These are phyloP conservation scores for Kwoniella shandongensis DNA, from an alignment of 768 basidiomycete genomes.

Conservation along the genomic window DNA sequence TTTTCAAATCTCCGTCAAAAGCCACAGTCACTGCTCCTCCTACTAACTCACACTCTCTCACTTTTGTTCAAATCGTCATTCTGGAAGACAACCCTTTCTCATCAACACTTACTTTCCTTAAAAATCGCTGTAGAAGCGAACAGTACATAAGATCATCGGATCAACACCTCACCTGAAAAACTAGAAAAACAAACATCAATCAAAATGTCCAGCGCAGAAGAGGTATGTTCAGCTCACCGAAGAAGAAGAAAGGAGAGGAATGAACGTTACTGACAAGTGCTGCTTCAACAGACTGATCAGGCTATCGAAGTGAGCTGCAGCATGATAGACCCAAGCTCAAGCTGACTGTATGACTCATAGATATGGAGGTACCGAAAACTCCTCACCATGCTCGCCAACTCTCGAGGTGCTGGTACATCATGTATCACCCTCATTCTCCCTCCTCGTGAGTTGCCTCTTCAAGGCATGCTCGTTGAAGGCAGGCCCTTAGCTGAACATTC, in stretches of 20 bases:
- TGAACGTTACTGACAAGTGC: conserved; percentile 11
- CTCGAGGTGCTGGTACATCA: conserved; percentile 93
- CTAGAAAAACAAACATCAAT: background rate
- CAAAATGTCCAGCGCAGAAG: conserved; percentile 33
- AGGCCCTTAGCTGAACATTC: background rate
- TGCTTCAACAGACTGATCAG: conserved; percentile 35
- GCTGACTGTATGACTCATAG: conserved; percentile 23
- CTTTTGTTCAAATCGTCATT: too few relatives aligned
- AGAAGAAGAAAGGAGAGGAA: conserved; percentile 7
- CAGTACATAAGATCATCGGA: too few relatives aligned
- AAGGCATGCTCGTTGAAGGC: background rate
- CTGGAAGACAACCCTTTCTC: too few relatives aligned
- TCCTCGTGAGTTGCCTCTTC: conserved; percentile 58
- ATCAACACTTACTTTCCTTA: too few relatives aligned
- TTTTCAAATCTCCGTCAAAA: conserved; percentile 4
- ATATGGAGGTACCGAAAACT: conserved; percentile 92
- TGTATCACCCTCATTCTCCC: conserved; percentile 99
- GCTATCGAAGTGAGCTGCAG: conserved; percentile 37
- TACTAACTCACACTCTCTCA: too few relatives aligned
- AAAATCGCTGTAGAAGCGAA: too few relatives aligned
- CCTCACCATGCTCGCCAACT: conserved; percentile 93
- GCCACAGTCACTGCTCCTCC: too few relatives aligned
- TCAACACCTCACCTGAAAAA: too few relatives aligned
- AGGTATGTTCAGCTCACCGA: conserved; percentile 13
- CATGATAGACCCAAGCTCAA: background rate